phyloP scores from a whole-genome alignment of 768 basidiomycete genomes.

The Phlegmacium glaucopus region DNA sequence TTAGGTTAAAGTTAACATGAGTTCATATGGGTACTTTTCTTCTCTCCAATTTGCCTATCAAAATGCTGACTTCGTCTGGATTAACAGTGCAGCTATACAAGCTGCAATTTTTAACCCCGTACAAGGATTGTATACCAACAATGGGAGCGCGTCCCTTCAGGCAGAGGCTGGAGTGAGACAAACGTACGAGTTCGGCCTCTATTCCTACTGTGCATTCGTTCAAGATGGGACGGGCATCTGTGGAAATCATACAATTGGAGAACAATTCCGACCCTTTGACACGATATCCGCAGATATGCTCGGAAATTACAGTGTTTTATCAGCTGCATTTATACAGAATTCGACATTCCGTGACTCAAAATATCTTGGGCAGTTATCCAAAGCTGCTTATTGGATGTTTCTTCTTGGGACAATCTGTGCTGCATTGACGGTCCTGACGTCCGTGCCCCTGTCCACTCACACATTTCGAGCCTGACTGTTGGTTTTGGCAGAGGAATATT shows the following conservation, averaged over 20 bases:
- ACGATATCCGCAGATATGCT: conserved; percentile 66
- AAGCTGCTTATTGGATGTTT: conserved; percentile 72
- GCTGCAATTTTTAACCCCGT: conserved; percentile 55
- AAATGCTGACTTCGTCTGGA: not conserved
- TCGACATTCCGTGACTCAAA: conserved; percentile 55
- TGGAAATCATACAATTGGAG: conserved; percentile 55
- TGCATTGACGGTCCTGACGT: conserved; percentile 65
- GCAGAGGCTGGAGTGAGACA: conserved; percentile 58
- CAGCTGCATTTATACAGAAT: conserved; percentile 46
- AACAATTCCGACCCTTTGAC: conserved; percentile 62
- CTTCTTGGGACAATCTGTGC: conserved; percentile 70
- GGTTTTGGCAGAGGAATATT: conserved; percentile 52
- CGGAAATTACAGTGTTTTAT: conserved; percentile 55
- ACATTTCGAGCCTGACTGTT: conserved; percentile 10
- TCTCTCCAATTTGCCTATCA: not conserved
- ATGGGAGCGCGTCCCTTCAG: conserved; percentile 60
- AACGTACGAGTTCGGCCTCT: conserved; percentile 76
- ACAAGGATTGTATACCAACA: conserved; percentile 60
- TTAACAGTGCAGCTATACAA: conserved; percentile 46
- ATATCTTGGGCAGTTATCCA: conserved; percentile 60
- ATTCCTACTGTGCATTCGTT: conserved; percentile 75
- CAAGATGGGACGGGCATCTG: conserved; percentile 59
- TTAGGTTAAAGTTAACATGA: conserved; percentile 63
- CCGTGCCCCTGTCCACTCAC: conserved; percentile 23
- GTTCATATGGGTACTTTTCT: conserved; percentile 57